Base-by-base conservation (phyloP, 257 asterid species). In the Lavandula angustifolia region DNA sequence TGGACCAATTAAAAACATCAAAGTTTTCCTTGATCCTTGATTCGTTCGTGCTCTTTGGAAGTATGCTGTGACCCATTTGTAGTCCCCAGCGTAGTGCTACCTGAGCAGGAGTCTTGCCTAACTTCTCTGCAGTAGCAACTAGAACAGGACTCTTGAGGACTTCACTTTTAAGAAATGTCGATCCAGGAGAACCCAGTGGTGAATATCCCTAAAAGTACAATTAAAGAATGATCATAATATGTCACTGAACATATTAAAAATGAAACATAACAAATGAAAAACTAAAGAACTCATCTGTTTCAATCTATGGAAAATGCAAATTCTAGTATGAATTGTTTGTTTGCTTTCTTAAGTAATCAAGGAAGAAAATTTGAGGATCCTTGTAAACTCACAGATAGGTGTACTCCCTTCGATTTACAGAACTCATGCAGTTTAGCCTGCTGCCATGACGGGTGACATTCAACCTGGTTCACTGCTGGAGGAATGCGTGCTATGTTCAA, bases 181-280 rank as follows among this genome's bases (percentile, higher is more conserved):
- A 79, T 43, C 95, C 96, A 6, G 96, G 96, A 11, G 92, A 85
- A 67, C 98, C 96, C 64, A 92, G 61, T 10, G 98, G 98, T 7
- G 95, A 92, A 69, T 81, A 92, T 17, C 78, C 98, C 96, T 92
- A 41, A 1, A 63, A 10, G 56, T 42, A 49, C 6, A 32, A 41
- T 32, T 44, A n/a, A 22, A 41, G 34, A 5, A 40, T 4, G 37
- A 5, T 18, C 12, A 41, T 43, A 43, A 4, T 4, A 34, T 34
- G 6, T 3, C 38, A 34, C 38, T 3, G 3, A 34, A 34, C 38
- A 34, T 34, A 34, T n/a, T 18, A 57, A 4, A 54, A 51, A 4
- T 0, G 13, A 34, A 57, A 12, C 50, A 18, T 47, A 50, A 9
- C 37, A 58, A 58, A 57, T 11, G 27, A 22, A 22, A 22, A 22